Percentiles rank a stretch among this genome's conserved stretches.
These are phyloP conservation scores for Themeda triandra DNA, from an alignment of 176 grass and related monocot genomes.

Conservation along the genomic window DNA sequence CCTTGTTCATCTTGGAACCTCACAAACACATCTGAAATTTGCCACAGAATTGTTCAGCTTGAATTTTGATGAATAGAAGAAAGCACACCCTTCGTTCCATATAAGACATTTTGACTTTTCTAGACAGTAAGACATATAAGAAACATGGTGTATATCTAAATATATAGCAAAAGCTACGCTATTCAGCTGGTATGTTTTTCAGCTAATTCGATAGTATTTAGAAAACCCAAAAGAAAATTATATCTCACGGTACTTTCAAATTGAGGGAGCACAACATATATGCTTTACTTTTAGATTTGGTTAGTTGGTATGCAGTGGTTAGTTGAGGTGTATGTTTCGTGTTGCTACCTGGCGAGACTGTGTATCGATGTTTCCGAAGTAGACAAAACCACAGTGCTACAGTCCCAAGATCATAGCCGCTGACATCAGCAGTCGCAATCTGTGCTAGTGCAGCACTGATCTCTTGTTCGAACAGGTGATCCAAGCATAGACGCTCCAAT, in stretches of 20 bases:
- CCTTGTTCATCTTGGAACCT: not conserved
- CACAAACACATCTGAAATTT: not conserved
- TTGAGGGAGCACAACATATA: no score
- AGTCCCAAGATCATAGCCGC: not conserved
- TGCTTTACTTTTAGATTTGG: no score
- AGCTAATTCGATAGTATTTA: not conserved
- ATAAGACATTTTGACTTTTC: not conserved
- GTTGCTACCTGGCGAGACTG: not conserved
- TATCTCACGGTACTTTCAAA: not conserved
- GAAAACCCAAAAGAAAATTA: not conserved
- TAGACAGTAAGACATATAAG: no score
- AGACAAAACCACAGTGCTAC: not conserved
- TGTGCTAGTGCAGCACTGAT: not conserved
- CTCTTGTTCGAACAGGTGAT: not conserved
- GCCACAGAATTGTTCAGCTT: not conserved
- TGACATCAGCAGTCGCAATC: not conserved
- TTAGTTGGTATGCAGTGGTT: no score
- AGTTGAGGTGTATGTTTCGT: no score
- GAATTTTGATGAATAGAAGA: not conserved
- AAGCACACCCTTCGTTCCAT: no score
- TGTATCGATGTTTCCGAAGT: conserved; percentile 1
- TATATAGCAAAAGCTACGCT: not conserved
- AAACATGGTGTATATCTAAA: no score
- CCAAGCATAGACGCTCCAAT: conserved; percentile 12
- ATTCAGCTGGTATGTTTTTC: not conserved